Evolutionary conservation across 179 eudicot species (phyloP).

Genomic region (Beta lomatogona): DNA sequence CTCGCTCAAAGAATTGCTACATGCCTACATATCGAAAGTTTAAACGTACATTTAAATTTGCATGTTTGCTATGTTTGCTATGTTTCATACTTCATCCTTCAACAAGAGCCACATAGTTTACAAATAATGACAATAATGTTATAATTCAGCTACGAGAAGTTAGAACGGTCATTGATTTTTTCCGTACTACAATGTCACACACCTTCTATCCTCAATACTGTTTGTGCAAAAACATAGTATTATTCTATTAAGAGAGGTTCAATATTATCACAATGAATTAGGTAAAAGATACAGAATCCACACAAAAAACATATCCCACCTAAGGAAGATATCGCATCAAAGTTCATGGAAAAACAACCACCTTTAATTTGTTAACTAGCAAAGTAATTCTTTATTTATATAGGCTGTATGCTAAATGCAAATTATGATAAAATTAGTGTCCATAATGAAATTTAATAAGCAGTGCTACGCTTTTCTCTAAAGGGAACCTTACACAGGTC

Average conservation of each 20-base stretch:
- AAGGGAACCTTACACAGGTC: background rate
- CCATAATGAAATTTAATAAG: conserved; percentile 18
- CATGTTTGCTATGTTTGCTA: no score
- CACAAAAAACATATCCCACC: background rate
- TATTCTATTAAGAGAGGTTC: background rate
- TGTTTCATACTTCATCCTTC: no score
- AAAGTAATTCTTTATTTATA: background rate
- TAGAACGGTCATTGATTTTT: no score
- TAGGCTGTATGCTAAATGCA: conserved; percentile 17
- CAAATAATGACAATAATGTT: no score
- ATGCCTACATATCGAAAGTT: no score
- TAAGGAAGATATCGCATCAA: background rate
- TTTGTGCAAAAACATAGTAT: no score
- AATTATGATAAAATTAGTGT: background rate
- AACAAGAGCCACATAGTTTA: no score
- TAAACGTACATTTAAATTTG: no score
- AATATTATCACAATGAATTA: background rate
- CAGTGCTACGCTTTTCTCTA: background rate
- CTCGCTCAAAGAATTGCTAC: no score
- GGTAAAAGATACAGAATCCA: background rate
- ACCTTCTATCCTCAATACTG: no score
- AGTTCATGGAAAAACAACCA: background rate
- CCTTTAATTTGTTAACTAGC: background rate
- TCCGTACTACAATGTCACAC: no score
- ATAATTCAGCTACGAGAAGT: no score